Percentiles rank a stretch among this genome's conserved stretches.
phyloP scores from a whole-genome alignment of 1,284 basidiomycete species.

The Ustilago esculenta region DNA sequence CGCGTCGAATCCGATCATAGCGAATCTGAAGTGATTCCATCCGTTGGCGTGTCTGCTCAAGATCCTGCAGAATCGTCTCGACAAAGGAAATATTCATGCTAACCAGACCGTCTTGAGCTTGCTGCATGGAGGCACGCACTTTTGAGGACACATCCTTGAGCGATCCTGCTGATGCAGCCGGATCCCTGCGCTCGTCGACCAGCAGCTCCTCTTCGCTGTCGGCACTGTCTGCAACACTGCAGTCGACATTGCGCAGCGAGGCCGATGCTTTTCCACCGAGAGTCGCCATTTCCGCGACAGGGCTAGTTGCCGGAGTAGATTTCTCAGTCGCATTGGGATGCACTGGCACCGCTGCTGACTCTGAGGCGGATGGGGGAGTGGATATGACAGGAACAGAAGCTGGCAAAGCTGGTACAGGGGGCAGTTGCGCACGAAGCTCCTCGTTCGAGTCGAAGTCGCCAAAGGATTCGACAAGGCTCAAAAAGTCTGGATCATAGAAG shows the following conservation, averaged over 20 bases:
- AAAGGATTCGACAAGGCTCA: constrained; percentile 69
- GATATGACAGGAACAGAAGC: constrained; percentile 2
- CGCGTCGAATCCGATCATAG: constrained; percentile 81
- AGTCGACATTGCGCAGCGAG: background rate
- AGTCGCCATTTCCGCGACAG: background rate
- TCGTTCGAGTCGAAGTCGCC: constrained; percentile 54
- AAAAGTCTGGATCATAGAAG: constrained; percentile 80
- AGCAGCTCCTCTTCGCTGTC: constrained; percentile 36
- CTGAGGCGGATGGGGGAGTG: background rate
- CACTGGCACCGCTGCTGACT: background rate
- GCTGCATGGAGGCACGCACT: constrained; percentile 75
- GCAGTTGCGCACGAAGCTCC: constrained; percentile 23
- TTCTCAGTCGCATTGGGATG: background rate
- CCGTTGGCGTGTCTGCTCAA: constrained; percentile 77
- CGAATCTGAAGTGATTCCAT: constrained; percentile 77
- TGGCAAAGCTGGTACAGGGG: constrained; percentile 29
- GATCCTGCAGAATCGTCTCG: constrained; percentile 76
- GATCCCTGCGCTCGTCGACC: constrained; percentile 13
- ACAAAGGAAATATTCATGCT: constrained; percentile 80
- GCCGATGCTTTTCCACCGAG: background rate
- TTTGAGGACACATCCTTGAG: constrained; percentile 66
- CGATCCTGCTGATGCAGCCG: constrained; percentile 11
- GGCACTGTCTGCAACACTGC: background rate
- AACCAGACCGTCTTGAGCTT: constrained; percentile 73
- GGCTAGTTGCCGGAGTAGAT: background rate